Base-by-base conservation (phyloP, 78 protist species). In the Dictyostelium firmibasis region DNA sequence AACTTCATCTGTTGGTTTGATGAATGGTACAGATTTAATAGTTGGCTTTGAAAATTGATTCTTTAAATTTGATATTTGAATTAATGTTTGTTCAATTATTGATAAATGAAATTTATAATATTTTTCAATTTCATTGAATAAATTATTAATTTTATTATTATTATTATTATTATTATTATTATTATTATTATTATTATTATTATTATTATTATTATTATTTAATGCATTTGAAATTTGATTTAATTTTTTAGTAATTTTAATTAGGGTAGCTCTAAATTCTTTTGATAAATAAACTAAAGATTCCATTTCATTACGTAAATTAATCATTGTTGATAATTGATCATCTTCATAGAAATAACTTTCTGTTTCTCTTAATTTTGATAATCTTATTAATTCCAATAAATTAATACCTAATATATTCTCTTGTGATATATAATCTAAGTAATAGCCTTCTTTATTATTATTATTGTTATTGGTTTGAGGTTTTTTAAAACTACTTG, bases 101-200 rank as follows among this genome's bases (percentile, higher is more conserved):
- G 94, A 78, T 27, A 79, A 85, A 69, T 89, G 94, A 11, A 38
- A 57, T 44, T 89, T 89, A 47, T 89, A 89, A 53, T 81, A 89
- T 44, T 33, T 57, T 77, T 89, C 94, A 25, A 89, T 20, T 31
- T 89, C 94, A 8, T 78, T 47, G 4, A 62, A 29, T 8, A 89
- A 47, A 36, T 25, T 35, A 38, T 13, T 25, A 11, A 16, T 33
- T 6, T 31, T 33, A 20, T 53, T 53, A 7, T 44, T 44, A 7
- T 44, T 44, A 7, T 44, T 44, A 7, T 44, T 44, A 7, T 44
- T 44, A 31, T 20, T 31, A 38, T n/a, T 25, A 9, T 29, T 29
- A 27, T 16, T 27, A 10, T 69, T 69, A 23, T n/a, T 33, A 25
- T n/a, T 25, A 9, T 29, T 14, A 27, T 18, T 27, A 27, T 69